Evolutionary conservation across 1,139 yeast species (phyloP).

Genomic region (Hemisphaericaspora lyxosophila): DNA sequence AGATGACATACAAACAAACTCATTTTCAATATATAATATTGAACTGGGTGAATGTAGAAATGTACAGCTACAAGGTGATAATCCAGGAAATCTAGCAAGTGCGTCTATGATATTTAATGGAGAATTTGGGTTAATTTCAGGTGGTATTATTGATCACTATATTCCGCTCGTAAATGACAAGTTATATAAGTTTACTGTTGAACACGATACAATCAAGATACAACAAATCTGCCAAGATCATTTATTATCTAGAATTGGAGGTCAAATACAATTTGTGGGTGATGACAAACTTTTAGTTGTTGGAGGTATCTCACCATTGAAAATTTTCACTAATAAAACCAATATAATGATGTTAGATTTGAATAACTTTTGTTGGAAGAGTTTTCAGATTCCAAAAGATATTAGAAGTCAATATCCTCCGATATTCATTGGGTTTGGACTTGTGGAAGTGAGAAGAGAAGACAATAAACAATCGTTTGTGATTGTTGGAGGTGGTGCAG

Average conservation of each 20-base stretch:
- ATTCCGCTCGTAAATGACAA: slow-evolving; percentile 33
- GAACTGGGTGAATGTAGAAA: slow-evolving; percentile 16
- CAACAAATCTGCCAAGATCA: slow-evolving; percentile 9
- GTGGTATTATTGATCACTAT: slow-evolving; percentile 48
- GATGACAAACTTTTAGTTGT: slow-evolving; percentile 39
- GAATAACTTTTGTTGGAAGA: slow-evolving; percentile 15
- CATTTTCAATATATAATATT: slow-evolving; percentile 22
- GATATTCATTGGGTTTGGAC: slow-evolving; percentile 59
- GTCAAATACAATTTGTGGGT: slow-evolving; percentile 28
- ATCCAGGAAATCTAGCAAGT: slow-evolving; percentile 23
- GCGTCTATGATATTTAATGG: slow-evolving; percentile 36
- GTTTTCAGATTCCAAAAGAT: slow-evolving; percentile 28
- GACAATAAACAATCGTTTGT: slow-evolving; percentile 13
- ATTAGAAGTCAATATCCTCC: slow-evolving; percentile 46
- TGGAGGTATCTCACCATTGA: slow-evolving; percentile 59
- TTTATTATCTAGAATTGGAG: slow-evolving; percentile 45
- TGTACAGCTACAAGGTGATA: slow-evolving; percentile 17
- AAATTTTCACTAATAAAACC: slow-evolving; percentile 34
- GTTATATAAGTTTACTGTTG: slow-evolving; percentile 33
- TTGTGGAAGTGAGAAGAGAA: slow-evolving; percentile 24
- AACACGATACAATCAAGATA: slow-evolving; percentile 13
- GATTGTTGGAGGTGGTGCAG: slow-evolving; percentile 74
- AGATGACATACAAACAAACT: slow-evolving; percentile 11
- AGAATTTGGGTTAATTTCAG: slow-evolving; percentile 46
- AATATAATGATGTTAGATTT: slow-evolving; percentile 19